phyloP scores from a whole-genome alignment of 2,329 filamentous ascomycete genomes.

The Geosmithia morbida region DNA sequence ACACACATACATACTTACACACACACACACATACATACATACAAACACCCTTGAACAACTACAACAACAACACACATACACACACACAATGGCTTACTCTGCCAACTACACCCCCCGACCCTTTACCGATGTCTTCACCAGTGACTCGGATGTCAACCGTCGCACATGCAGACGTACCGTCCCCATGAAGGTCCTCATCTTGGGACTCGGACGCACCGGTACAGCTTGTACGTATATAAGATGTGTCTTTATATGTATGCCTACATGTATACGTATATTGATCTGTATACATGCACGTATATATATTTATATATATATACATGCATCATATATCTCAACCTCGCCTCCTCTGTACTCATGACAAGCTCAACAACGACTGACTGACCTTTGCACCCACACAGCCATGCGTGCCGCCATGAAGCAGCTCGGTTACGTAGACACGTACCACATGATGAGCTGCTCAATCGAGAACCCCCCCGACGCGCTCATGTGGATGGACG shows the following conservation, averaged over 20 bases:
- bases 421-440: constrained; percentile 51
- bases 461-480: constrained; percentile 46
- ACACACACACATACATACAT: no score
- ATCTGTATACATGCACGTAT: no score
- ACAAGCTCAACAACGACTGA: constrained; percentile 1
- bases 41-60: no score
- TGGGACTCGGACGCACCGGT: constrained; percentile 56
- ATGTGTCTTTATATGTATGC: no score
- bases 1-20: no score
- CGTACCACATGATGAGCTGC: constrained; percentile 62
- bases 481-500: constrained; percentile 56
- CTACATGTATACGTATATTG: no score
- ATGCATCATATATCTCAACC: no score
- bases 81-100: constrained; percentile 12
- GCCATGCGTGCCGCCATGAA: constrained; percentile 52
- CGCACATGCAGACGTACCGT: constrained; percentile 49
- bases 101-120: constrained; percentile 19
- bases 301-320: no score
- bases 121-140: constrained; percentile 45
- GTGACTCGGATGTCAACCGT: constrained; percentile 53
- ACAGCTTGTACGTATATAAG: constrained; percentile 55
- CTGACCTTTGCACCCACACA: constrained; percentile 11
- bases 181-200: constrained; percentile 58
- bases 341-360: no score
- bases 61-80: no score